Base-by-base conservation (phyloP, 116 monocot genomes). In the Zostera marina region DNA sequence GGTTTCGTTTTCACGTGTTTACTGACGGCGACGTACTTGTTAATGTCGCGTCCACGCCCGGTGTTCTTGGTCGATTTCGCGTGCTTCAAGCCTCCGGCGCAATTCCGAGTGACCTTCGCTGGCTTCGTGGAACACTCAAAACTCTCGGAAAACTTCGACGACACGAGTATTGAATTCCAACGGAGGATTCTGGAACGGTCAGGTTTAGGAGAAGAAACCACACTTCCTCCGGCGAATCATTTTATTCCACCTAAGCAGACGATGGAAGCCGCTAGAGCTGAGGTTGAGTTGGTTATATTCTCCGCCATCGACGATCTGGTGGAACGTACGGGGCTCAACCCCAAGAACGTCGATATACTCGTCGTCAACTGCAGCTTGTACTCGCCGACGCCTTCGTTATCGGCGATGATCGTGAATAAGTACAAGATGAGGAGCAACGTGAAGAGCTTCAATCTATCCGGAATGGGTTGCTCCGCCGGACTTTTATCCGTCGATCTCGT, bases 281-380 rank as follows among this genome's bases (percentile, higher is more conserved):
- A 68, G 68, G 68, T 53, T 11, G 48, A 68, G 44, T 42, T 60
- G 10, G 68, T 53, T 6, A 60, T 68, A 8, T 68, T 68, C 68
- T 60, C 68, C 41, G 42, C 68, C 43, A 52, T 68, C 40, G 68
- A 68, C 32, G 52, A 40, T 14, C 38, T 70, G 40, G 46, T 70
- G 1, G 17, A 32, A 41, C 6, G 48, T 3, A 63, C 70, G 9
- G 70, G 70, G 14, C 54, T 70, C 51, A 26, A 44, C 52, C 68
- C 53, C 3, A 77, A 72, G 62, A 69, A 85, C 63, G 71, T 84
- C 59, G 84, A 84, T 68, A 77, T 84, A 42, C 66, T 84, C n/a
- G 60, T 80, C 32, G 74, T 84, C 42, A 84, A 84, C 74, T 85
- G 85, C 72, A 85, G 80, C 68, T 66, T 85, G 41, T 81, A 81